Evolutionary conservation across 257 asterid species (phyloP), one percentile per base, ranked within the genome.

Genomic region (Knoxia roxburghii): DNA sequence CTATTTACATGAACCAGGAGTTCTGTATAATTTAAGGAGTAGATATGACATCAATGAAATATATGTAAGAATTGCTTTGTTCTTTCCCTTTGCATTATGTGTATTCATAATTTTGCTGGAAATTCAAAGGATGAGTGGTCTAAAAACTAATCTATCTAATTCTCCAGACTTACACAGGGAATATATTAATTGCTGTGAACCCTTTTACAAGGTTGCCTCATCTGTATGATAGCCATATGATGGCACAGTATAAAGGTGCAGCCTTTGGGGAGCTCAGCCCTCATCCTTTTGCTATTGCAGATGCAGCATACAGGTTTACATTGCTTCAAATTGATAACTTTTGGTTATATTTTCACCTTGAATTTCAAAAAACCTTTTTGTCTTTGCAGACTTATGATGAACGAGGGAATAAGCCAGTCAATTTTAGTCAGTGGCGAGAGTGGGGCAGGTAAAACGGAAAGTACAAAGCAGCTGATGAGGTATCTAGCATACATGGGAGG

Each of bases 401-500:
- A 88, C 71, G 97, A 94, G 23, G 96, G 96, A 75, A 52, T 85
- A 68, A 90, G 96, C 76, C 99, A 94, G 87, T 79, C 99, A 43
- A 94, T 94, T 74, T 80, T 94, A 85, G 99, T 94, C 63, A 94
- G 99, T 62, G 99, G 99, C 57, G 99, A 94, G 88, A 94, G 99
- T 80, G 99, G 99, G 82, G 99, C 99, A 18, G 99, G 99, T 79
- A 94, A 94, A 85, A 94, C 99, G 51, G 99, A 94, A 84, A 94
- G 96, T 81, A 94, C 99, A 37, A 94, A 94, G 78, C 83, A 69
- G 83, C 90, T 94, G 60, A 94, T 94, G 99, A 90, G 80, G 18
- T 94, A 94, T 82, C 98, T 94, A 77, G 99, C 99, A 72, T 94
- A 85, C 82, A 94, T 94, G 99, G 99, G 99, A 27, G 99, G 99